Evolutionary conservation across 257 asterid genomes (phyloP), one percentile per base, ranked within the genome.

Genomic region (Ilex aquifolium): DNA sequence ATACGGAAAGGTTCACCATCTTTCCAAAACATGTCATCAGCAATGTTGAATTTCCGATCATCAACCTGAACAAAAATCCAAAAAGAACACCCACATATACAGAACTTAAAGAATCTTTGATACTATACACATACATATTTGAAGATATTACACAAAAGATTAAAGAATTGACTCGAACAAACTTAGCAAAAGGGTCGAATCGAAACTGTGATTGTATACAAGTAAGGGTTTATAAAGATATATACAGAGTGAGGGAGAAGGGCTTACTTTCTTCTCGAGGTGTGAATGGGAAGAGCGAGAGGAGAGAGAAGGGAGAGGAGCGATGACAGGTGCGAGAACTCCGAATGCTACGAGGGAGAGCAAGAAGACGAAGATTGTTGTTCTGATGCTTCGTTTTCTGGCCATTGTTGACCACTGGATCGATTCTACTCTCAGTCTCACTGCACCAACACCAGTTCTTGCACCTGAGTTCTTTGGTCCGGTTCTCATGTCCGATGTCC

Each of bases 1-100:
- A 91, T 91, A 85, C 88, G 79, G 63, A 84, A 88, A 32, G 90
- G 92, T 66, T 80, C 69, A 10, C 87, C 95, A 65, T 91, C 96
- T 77, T 82, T 88, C 98, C 95, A 88, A 68, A 91, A 91, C 87
- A 72, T 82, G 66, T 91, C 96, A 62, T 88, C 79, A 2, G 77
- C 83, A 65, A 91, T 91, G 77, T 78, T 88, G 74, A 88, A 91
- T 60, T 71, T 85, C 11, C 57, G 74, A 58, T 51, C 82, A 74
- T 68, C 55, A 59, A 67, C 76, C 97, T 90, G 77, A n/a, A 56
- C 59, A 64, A 6, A n/a, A 57, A 8, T 14, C 63, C 42, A 61
- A 30, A 31, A 57, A 32, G 52, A 39, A 21, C 16, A 6, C 53
- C 40, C n/a, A 6, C 17, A 16, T 42, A 12, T 62, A 62, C 5